These are phyloP conservation scores for Bimuria novae-zelandiae DNA, from an alignment of 2,329 filamentous ascomycete genomes.

Conservation along the genomic window DNA sequence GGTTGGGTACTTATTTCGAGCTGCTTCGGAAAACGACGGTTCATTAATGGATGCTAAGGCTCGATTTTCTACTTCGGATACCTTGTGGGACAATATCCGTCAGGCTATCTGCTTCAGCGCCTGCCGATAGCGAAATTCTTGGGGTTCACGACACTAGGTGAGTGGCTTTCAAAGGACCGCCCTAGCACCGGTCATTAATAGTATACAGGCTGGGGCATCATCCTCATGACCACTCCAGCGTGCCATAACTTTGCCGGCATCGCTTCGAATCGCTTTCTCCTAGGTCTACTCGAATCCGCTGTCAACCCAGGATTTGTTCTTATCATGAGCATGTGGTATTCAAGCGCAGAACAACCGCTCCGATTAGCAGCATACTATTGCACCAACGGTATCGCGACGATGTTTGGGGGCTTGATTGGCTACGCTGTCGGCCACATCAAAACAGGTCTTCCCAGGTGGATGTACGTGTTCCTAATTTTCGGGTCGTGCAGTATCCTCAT, in stretches of 20 bases:
- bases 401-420: constrained; percentile 64
- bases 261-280: constrained; percentile 43
- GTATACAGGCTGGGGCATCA: constrained; percentile 44
- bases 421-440: constrained; percentile 65
- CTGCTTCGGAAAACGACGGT: background rate
- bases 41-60: constrained; percentile 19
- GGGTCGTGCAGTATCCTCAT: constrained; percentile 46
- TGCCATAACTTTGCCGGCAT: constrained; percentile 48
- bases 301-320: constrained; percentile 45
- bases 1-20: constrained; percentile 19
- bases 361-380: constrained; percentile 62
- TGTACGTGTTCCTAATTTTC: constrained; percentile 64
- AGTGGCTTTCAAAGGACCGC: background rate
- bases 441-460: constrained; percentile 56
- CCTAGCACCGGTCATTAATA: background rate
- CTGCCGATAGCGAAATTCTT: constrained; percentile 54
- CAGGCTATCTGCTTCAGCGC: constrained; percentile 51
- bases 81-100: constrained; percentile 52
- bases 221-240: constrained; percentile 49
- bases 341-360: constrained; percentile 54
- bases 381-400: constrained; percentile 64
- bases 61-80: constrained; percentile 59
- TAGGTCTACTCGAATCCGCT: constrained; percentile 42
- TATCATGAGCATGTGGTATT: constrained; percentile 49
- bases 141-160: constrained; percentile 46